Conservation (phyloP, 2,329 filamentous ascomycete genomes). For the Simplicillium sp. region DNA sequence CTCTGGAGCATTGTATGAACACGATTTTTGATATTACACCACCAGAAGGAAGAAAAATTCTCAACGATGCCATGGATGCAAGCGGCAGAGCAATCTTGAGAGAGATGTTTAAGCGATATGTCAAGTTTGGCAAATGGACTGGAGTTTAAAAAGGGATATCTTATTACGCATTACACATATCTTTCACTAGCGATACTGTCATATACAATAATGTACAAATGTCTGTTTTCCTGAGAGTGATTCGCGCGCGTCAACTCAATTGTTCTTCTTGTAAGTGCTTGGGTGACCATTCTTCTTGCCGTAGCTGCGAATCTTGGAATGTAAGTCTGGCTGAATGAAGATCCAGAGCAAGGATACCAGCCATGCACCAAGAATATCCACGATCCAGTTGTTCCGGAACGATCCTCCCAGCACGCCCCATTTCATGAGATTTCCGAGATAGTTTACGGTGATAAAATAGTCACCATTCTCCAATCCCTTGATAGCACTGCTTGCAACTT, state of each 20-base stretch:
- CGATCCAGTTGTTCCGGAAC: conserved; percentile 47
- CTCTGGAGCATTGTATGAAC: conserved; percentile 47
- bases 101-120: conserved; percentile 49
- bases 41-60: conserved; percentile 41
- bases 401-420: conserved; percentile 46
- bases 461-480: conserved; percentile 69
- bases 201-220: conserved; percentile 3
- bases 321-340: conserved; percentile 46
- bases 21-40: conserved; percentile 50
- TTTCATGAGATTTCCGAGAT: conserved; percentile 64
- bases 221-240: not conserved
- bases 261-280: conserved; percentile 31
- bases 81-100: conserved; percentile 49
- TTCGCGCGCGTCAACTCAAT: conserved; percentile 6
- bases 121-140: conserved; percentile 55
- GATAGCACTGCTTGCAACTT: conserved; percentile 64
- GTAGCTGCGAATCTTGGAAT: conserved; percentile 47
- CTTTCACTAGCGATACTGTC: not conserved
- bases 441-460: conserved; percentile 68
- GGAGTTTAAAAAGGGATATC: conserved; percentile 34
- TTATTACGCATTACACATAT: not conserved
- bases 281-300: conserved; percentile 51
- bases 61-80: conserved; percentile 51
- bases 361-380: conserved; percentile 49
- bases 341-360: conserved; percentile 45